Evolutionary conservation across 306 rosid species (phyloP).

Genomic region (Citrullus mucosospermus): DNA sequence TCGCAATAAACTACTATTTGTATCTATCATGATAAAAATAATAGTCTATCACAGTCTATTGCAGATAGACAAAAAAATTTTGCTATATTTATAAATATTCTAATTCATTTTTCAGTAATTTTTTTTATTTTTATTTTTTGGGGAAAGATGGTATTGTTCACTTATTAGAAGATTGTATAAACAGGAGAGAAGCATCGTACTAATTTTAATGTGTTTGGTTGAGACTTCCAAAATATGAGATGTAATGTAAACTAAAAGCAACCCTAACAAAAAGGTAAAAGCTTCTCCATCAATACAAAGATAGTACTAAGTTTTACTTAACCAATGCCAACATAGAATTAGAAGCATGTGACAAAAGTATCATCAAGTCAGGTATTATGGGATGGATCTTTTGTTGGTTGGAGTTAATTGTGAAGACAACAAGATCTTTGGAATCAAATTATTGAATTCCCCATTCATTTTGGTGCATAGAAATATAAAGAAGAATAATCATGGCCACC

Average conservation of each 20-base stretch:
- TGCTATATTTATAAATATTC: no score
- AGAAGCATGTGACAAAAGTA: constrained; percentile 6
- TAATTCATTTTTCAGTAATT: no score
- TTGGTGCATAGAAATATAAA: background rate
- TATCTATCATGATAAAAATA: no score
- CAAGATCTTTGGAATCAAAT: constrained; percentile 2
- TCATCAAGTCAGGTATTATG: background rate
- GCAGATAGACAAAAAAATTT: no score
- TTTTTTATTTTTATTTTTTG: no score
- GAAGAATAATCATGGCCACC: background rate
- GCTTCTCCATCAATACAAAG: constrained; percentile 2
- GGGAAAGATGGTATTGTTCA: no score
- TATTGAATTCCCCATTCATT: background rate
- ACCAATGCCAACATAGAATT: background rate
- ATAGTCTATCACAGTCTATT: no score
- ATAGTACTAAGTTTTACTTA: background rate
- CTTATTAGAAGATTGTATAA: background rate
- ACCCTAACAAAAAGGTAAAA: background rate
- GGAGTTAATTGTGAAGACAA: background rate
- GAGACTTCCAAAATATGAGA: background rate
- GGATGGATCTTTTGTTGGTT: background rate
- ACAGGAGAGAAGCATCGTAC: background rate
- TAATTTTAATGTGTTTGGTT: background rate
- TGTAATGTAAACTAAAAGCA: background rate
- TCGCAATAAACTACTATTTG: no score